Conservation (phyloP, 2,329 filamentous ascomycete species). For the Trichoderma sp. region DNA sequence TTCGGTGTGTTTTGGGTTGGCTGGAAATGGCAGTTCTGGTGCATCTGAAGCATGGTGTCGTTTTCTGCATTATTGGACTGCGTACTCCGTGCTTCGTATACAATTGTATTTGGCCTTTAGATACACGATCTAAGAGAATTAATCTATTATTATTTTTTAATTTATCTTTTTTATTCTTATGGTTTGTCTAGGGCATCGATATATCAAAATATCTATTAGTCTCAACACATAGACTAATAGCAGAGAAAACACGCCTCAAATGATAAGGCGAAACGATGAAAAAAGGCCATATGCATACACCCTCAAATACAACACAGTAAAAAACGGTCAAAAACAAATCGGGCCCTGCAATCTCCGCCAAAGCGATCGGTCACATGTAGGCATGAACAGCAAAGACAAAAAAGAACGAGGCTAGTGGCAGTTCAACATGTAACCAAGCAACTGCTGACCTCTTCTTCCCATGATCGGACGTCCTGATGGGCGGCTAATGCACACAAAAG, state of each 20-base stretch:
- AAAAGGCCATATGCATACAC: background rate
- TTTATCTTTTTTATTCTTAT: background rate
- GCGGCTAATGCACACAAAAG: background rate
- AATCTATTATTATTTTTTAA: background rate
- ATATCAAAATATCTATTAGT: background rate
- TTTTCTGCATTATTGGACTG: background rate
- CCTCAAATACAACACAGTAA: background rate
- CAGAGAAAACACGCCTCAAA: background rate
- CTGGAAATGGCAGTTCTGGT: background rate
- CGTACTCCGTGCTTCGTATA: background rate
- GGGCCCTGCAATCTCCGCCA: background rate
- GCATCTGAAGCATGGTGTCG: background rate
- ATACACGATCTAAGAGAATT: background rate
- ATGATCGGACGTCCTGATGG: background rate
- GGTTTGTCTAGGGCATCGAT: background rate
- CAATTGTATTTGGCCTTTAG: background rate
- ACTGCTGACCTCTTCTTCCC: background rate
- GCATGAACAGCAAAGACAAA: background rate
- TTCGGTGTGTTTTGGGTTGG: background rate
- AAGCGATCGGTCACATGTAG: slow-evolving; percentile 2
- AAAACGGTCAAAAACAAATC: background rate
- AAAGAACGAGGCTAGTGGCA: background rate
- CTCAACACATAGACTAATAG: background rate
- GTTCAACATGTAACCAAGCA: background rate
- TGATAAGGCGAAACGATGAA: background rate